phyloP scores from a whole-genome alignment of 2,329 filamentous ascomycete genomes.

The Laburnicola sp. region DNA sequence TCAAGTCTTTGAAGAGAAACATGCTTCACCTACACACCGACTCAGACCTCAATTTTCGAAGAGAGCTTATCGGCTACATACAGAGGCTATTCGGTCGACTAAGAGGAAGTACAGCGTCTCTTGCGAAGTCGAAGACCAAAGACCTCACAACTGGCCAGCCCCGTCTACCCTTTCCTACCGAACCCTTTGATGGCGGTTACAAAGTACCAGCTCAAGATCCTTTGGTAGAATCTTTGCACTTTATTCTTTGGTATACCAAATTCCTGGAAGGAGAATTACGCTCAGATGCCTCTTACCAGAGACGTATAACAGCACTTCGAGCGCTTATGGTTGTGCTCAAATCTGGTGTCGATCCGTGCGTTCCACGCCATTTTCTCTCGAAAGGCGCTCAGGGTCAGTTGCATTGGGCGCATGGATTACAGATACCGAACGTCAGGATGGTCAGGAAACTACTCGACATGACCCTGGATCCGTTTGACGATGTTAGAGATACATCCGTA shows the following conservation, averaged over 20 bases:
- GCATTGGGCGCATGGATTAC: constrained; percentile 55
- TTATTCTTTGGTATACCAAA: constrained; percentile 72
- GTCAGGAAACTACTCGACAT: constrained; percentile 73
- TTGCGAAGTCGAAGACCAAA: constrained; percentile 27
- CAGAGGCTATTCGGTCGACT: constrained; percentile 78
- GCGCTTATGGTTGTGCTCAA: constrained; percentile 68
- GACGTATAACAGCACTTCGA: constrained; percentile 80
- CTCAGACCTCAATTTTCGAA: constrained; percentile 81
- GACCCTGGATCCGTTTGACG: constrained; percentile 87
- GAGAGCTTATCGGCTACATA: constrained; percentile 74
- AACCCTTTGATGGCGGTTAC: constrained; percentile 2
- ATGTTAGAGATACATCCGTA: constrained; percentile 68
- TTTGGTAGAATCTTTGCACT: constrained; percentile 60
- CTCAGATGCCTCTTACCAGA: constrained; percentile 84
- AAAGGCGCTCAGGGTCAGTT: constrained; percentile 55
- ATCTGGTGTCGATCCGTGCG: constrained; percentile 64
- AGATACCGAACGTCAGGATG: constrained; percentile 51
- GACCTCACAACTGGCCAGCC: neutral
- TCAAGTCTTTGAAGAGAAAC: constrained; percentile 66
- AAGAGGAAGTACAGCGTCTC: constrained; percentile 39
- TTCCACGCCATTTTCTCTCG: constrained; percentile 44
- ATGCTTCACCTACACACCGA: constrained; percentile 77
- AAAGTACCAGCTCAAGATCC: constrained; percentile 14
- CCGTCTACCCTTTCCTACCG: constrained; percentile 24
- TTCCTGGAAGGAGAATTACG: constrained; percentile 76